Percentiles rank a stretch among this genome's conserved stretches.
These are phyloP conservation scores for Nannizzia gypsea DNA, from an alignment of 2,329 filamentous ascomycete species.

Conservation along the genomic window DNA sequence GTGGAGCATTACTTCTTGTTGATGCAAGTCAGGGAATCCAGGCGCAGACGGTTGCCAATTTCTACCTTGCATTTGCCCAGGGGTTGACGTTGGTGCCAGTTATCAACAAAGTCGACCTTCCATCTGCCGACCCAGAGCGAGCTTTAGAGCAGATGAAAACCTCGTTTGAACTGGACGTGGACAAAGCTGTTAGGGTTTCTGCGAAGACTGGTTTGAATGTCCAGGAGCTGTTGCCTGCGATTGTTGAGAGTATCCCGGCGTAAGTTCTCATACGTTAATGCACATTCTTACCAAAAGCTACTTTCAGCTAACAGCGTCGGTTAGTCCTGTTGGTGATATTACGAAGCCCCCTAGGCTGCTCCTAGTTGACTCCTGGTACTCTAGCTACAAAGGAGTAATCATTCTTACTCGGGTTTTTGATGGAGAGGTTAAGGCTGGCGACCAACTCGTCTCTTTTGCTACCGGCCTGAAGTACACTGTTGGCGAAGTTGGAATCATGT, in stretches of 20 bases:
- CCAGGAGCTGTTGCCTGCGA: conserved; percentile 64
- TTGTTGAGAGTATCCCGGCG: conserved; percentile 73
- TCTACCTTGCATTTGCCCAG: conserved; percentile 92
- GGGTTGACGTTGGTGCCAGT: conserved; percentile 78
- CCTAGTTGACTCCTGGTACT: conserved; percentile 96
- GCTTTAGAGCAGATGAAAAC: conserved; percentile 76
- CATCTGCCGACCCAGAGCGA: conserved; percentile 73
- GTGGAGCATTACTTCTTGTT: conserved; percentile 80
- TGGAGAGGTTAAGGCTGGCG: conserved; percentile 68
- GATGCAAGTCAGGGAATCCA: conserved; percentile 95
- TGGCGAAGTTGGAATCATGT: conserved; percentile 93
- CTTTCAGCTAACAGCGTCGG: neutral
- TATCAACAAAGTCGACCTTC: conserved; percentile 92
- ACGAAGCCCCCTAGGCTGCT: conserved; percentile 67
- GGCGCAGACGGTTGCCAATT: conserved; percentile 96
- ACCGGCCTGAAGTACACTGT: conserved; percentile 85
- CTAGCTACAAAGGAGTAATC: conserved; percentile 87
- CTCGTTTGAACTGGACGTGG: conserved; percentile 76
- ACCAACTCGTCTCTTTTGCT: conserved; percentile 75
- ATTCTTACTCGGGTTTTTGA: conserved; percentile 86
- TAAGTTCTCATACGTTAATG: conserved; percentile 23
- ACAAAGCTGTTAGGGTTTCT: conserved; percentile 65
- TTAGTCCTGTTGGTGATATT: conserved; percentile 56
- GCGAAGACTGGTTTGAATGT: conserved; percentile 93
- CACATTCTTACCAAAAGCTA: neutral